Evolutionary conservation across 2,329 filamentous ascomycete species (phyloP).

Genomic region (Pseudopyricularia javanii): DNA sequence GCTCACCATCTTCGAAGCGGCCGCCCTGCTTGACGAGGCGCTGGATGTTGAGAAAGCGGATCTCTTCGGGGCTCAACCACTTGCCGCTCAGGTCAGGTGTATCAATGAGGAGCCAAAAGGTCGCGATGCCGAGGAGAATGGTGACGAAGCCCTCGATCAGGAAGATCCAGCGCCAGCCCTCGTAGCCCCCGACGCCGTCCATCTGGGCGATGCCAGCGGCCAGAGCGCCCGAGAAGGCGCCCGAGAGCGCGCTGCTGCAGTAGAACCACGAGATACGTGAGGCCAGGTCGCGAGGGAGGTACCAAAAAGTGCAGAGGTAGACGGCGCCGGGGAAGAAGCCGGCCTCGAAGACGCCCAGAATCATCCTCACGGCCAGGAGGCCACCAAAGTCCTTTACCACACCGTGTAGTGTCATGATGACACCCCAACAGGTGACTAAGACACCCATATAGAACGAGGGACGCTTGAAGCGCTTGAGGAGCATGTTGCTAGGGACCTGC

Average conservation of each 20-base stretch:
- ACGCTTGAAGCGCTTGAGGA: slow-evolving; percentile 52
- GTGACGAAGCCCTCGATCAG: slow-evolving; percentile 30
- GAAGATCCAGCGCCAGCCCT: slow-evolving; percentile 25
- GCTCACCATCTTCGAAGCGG: slow-evolving; percentile 11
- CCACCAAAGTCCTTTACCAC: slow-evolving; percentile 23
- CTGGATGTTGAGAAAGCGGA: slow-evolving; percentile 16
- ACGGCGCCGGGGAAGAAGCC: slow-evolving; percentile 17
- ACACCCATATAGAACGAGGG: not conserved
- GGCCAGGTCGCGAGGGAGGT: slow-evolving; percentile 14
- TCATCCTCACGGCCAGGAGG: slow-evolving; percentile 14
- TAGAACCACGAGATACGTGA: slow-evolving; percentile 4
- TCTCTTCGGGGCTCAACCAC: slow-evolving; percentile 24
- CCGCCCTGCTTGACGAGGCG: slow-evolving; percentile 19
- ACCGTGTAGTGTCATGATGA: slow-evolving; percentile 25
- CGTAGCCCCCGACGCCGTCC: slow-evolving; percentile 2
- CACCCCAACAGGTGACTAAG: slow-evolving; percentile 12
- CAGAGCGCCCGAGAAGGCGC: slow-evolving; percentile 5
- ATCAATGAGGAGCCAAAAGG: slow-evolving; percentile 33
- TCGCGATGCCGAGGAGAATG: slow-evolving; percentile 12
- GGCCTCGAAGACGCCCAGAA: slow-evolving; percentile 19
- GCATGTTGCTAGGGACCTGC: slow-evolving; percentile 64
- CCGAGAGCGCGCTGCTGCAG: slow-evolving; percentile 1
- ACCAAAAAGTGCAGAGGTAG: slow-evolving; percentile 17
- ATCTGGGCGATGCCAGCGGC: slow-evolving; percentile 4
- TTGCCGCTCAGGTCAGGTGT: slow-evolving; percentile 18